Percentiles rank a stretch among this genome's conserved stretches.
Conservation (phyloP, 352 stramenopile genomes). For the Thraustotheca clavata region DNA sequence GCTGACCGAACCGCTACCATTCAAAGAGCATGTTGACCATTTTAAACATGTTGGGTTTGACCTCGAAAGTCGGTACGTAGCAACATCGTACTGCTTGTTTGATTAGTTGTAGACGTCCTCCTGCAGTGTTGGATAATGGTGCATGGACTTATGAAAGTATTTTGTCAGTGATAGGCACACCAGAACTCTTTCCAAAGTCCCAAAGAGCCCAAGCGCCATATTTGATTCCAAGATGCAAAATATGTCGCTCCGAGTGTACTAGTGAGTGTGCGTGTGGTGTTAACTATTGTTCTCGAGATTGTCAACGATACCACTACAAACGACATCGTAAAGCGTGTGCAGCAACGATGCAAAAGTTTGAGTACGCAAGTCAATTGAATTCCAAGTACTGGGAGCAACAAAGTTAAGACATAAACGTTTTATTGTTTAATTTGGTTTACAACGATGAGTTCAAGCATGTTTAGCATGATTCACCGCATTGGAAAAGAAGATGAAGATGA, state of each 20-base stretch:
- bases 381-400: conserved; percentile 11
- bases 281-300: conserved; percentile 15
- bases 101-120: not conserved
- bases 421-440: not conserved
- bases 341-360: conserved; percentile 2
- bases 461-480: not conserved
- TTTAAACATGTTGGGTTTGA: conserved; percentile 10
- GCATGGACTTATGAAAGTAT: conserved; percentile 10
- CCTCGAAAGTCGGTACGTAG: not conserved
- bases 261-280: conserved; percentile 15
- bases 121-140: not conserved
- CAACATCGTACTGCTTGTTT: not conserved
- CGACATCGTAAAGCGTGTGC: not conserved
- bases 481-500: not conserved
- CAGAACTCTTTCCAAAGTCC: not conserved
- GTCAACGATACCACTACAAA: not conserved
- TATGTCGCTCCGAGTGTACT: conserved; percentile 14
- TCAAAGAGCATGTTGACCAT: conserved; percentile 5
- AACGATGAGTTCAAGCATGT: not conserved
- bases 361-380: conserved; percentile 3
- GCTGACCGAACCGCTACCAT: not conserved
- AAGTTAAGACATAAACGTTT: not conserved
- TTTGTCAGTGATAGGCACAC: not conserved
- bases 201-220: not conserved
- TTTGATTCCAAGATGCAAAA: conserved; percentile 1